Conservation (phyloP, 306 rosid species). For the Sicyos edulis region DNA sequence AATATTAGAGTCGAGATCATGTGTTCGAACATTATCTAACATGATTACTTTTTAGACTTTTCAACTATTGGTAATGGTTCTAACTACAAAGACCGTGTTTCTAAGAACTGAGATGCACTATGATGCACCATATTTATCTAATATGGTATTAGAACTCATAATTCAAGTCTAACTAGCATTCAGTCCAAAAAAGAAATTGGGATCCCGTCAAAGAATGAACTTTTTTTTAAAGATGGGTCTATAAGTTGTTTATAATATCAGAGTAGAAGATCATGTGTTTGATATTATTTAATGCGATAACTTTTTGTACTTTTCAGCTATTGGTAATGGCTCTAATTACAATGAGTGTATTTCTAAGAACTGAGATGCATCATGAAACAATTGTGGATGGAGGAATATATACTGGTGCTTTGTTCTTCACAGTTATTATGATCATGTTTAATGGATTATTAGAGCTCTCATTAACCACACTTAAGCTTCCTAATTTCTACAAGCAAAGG, state of each 20-base stretch:
- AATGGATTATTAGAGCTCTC: conserved; percentile 50
- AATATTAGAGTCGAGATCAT: no score
- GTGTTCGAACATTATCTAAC: no score
- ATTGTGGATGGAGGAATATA: conserved; percentile 39
- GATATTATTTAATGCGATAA: background rate
- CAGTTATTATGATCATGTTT: conserved; percentile 24
- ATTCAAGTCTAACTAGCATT: no score
- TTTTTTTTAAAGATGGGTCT: no score
- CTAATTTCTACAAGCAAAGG: conserved; percentile 65
- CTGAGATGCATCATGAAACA: conserved; percentile 55
- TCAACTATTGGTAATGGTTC: no score
- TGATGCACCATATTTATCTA: no score
- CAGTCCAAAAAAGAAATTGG: no score
- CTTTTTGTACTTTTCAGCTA: conserved; percentile 33
- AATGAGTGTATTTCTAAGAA: conserved; percentile 57
- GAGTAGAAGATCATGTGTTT: background rate
- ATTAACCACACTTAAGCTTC: conserved; percentile 54
- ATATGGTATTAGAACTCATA: no score
- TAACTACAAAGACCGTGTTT: no score
- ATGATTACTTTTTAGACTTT: no score
- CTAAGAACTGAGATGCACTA: no score
- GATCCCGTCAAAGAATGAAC: no score
- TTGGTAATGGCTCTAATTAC: conserved; percentile 33
- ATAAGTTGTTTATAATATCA: background rate
- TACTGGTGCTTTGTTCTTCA: conserved; percentile 35